These are phyloP conservation scores for Tolypocladium cylindrosporum DNA, from an alignment of 2,329 filamentous ascomycete species.

Conservation along the genomic window DNA sequence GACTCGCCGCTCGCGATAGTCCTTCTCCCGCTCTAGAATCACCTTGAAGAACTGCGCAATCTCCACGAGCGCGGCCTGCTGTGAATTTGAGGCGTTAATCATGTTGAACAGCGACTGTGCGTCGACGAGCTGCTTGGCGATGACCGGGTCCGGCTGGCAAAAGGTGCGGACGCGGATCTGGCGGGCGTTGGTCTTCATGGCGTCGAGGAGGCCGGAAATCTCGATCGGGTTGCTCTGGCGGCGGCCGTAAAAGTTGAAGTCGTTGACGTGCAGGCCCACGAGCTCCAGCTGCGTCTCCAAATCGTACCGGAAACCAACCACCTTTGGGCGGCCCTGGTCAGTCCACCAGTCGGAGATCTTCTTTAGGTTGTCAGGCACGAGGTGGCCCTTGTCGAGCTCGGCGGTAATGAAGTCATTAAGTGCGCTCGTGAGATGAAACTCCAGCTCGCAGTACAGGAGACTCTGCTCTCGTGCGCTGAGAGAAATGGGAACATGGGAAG, in stretches of 20 bases:
- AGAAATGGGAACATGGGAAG: conserved; percentile 33
- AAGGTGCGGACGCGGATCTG: conserved; percentile 43
- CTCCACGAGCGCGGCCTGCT: conserved; percentile 37
- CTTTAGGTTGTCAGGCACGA: conserved; percentile 40
- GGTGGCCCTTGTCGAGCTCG: conserved; percentile 45
- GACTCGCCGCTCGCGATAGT: conserved; percentile 13
- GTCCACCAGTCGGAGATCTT: conserved; percentile 41
- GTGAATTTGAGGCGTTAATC: conserved; percentile 31
- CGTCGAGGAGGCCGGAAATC: conserved; percentile 37
- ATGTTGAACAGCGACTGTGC: conserved; percentile 39
- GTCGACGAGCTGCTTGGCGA: conserved; percentile 48
- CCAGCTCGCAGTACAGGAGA: conserved; percentile 49
- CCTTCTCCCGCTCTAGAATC: conserved; percentile 36
- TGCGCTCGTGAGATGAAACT: conserved; percentile 41
- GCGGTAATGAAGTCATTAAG: conserved; percentile 41
- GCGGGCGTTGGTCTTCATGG: conserved; percentile 42
- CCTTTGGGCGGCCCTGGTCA: conserved; percentile 40
- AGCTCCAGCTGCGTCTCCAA: conserved; percentile 51
- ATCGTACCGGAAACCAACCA: conserved; percentile 49
- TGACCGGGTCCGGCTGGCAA: conserved; percentile 47
- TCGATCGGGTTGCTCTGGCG: conserved; percentile 30
- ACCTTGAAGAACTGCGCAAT: conserved; percentile 44
- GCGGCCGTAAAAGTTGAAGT: conserved; percentile 45
- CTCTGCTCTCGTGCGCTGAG: conserved; percentile 46
- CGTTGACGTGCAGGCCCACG: conserved; percentile 34